Conservation (phyloP, 2,329 filamentous ascomycete species). For the Tolypocladium pustulatum region DNA sequence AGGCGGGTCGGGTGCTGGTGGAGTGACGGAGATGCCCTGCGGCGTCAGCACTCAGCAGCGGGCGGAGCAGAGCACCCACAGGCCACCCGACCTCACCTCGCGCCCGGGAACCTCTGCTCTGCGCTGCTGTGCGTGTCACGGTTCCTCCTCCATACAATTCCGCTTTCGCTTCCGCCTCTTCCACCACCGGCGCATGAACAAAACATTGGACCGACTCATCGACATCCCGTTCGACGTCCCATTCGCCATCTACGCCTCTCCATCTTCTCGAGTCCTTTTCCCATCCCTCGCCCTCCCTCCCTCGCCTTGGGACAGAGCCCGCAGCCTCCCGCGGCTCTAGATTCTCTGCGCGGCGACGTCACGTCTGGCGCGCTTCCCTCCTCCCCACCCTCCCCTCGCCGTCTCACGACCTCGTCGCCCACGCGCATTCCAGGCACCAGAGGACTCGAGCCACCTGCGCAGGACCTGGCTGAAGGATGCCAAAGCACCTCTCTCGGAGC, state of each 20-base stretch:
- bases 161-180: background rate
- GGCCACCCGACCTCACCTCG: no score
- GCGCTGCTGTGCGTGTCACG: background rate
- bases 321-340: background rate
- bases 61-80: background rate
- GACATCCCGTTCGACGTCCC: background rate
- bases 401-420: background rate
- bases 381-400: conserved; percentile 3
- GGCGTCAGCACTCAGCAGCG: background rate
- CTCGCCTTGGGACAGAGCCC: background rate
- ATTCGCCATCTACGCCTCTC: background rate
- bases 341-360: background rate
- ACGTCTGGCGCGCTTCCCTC: background rate
- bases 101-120: background rate
- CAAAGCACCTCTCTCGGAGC: conserved; percentile 1
- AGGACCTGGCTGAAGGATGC: conserved; percentile 6
- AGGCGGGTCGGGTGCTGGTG: background rate
- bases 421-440: conserved; percentile 1
- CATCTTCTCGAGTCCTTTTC: background rate
- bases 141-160: background rate
- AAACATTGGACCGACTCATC: background rate
- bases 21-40: background rate
- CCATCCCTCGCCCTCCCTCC: background rate
- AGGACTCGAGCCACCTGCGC: background rate
- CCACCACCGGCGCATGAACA: background rate